Evolutionary conservation across 106 monocot species (phyloP).

Genomic region (Acorus calamus): DNA sequence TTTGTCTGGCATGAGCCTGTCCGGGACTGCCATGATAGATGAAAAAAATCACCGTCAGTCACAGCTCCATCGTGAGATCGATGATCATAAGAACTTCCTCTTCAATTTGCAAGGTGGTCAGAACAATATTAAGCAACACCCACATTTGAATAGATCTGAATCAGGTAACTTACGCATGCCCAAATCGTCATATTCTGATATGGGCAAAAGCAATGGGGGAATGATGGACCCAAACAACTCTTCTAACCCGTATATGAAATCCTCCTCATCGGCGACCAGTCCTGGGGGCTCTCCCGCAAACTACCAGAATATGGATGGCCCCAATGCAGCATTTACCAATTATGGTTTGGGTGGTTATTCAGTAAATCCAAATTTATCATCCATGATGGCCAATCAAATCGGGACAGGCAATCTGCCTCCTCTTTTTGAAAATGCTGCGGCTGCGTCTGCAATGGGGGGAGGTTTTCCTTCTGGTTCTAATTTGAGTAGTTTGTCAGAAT

Average conservation of each 20-base stretch:
- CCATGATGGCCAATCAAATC: conserved; percentile 39
- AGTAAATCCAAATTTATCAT: conserved; percentile 20
- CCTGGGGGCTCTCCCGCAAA: conserved; percentile 35
- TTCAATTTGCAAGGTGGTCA: conserved; percentile 29
- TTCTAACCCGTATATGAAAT: conserved; percentile 39
- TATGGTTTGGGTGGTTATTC: conserved; percentile 31
- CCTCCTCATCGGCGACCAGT: conserved; percentile 19
- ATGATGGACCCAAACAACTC: conserved; percentile 19
- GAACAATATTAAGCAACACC: conserved; percentile 10
- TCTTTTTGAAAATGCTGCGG: conserved; percentile 33
- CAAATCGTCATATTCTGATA: conserved; percentile 20
- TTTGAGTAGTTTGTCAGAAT: conserved; percentile 19
- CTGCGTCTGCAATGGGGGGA: conserved; percentile 29
- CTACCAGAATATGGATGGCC: conserved; percentile 31
- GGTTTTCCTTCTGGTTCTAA: conserved; percentile 29
- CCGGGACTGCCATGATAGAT: conserved; percentile 17
- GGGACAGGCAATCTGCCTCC: conserved; percentile 28
- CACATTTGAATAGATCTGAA: conserved; percentile 20
- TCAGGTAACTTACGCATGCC: conserved; percentile 17
- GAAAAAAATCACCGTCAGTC: conserved; percentile 22
- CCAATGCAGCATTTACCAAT: conserved; percentile 24
- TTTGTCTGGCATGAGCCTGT: conserved; percentile 59
- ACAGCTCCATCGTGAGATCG: conserved; percentile 40
- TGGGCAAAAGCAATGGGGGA: conserved; percentile 10
- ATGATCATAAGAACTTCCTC: conserved; percentile 34